Evolutionary conservation across 139 green algal genomes (phyloP), one percentile per base, ranked within the genome.

Genomic region (Choricystis sp.): DNA sequence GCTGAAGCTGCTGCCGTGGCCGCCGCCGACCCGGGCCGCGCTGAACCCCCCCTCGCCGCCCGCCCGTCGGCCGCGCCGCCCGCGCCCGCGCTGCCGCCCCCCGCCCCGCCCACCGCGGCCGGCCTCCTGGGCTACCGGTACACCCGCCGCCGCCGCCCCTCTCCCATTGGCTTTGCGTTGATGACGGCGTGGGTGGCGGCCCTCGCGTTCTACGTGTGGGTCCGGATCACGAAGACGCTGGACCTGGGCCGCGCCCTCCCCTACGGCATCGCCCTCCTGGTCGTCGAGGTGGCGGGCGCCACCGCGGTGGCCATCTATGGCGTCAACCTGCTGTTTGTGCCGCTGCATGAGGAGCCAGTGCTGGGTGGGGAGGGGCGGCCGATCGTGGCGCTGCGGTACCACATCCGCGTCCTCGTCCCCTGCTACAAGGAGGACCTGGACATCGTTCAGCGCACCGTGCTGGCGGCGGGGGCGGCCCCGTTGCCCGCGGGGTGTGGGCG

Each of bases 401-500:
- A 83, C 65, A 60, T 84, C 30, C 70, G 78, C 21, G 75, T 84
- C 59, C 48, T 80, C 22, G 65, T 84, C 23, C 76, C 76, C 49
- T 83, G 75, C 70, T 84, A 84, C 70, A 81, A 81, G 70, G 78
- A 84, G 70, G 74, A 78, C 27, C 64, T 82, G 28, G 78, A 83
- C 29, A 76, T 83, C 27, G 56, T 84, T 28, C 56, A 60, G 24
- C 78, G 77, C 49, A 84, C 78, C 14, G 28, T 84, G 4, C 61
- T 76, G 31, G 78, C 78, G 16, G 74, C 78, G 1, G 59, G 72
- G 26, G 73, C 66, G 49, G 72, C 76, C 0, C 29, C 65, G 31
- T 64, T 84, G 48, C 78, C 78, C 2, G 27, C 49, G 4, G 68
- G 68, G 62, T 83, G 75, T 59, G 20, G 28, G 2, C 69, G 78